Base-by-base conservation (phyloP, 257 asterid species). In the Lycium barbarum region DNA sequence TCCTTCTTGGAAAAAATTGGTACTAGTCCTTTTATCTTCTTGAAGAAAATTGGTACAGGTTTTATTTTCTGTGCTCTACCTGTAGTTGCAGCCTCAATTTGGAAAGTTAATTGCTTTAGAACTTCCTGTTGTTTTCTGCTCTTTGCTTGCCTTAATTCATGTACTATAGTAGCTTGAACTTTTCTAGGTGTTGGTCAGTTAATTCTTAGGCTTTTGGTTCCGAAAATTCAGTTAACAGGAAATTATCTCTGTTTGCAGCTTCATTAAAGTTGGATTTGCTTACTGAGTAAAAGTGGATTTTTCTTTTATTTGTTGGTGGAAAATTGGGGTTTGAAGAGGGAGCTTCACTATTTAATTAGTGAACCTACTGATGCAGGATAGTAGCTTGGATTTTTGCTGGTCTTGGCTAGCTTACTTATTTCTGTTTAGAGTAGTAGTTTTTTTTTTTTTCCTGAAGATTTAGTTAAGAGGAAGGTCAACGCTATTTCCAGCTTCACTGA, bases 1-100 rank as follows among this genome's bases (percentile, higher is more conserved):
- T 61, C 84, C 90, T 74, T 67, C 91, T 45, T 90, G 93, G 93
- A 88, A 90, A 79, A 88, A 88, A 88, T 49, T 90, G 91, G 93
- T 88, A 88, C 26, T 26, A 26, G 1, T 26, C 33, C 33, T 26
- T 26, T 26, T 26, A 26, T 26, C 90, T 74, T 67, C 91, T 45
- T 90, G 93, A 91, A 88, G 88, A 79, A 88, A 88, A 88, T 49
- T 90, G 91, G 93, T 88, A 88, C 26, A 13, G 7, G 1, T 40
- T 49, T 74, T 33, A 54, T 58, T 43, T 45, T 43, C 22, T 12
- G 26, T 45, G 5, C 17, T 59, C 57, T 79, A 49, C 57, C 2
- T 59, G 4, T 22, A 18, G n/a, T 14, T 18, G 61, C 33, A 49
- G 2, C 33, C 33, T 74, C 40, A n/a, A 49, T 49, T 74, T 45